Percentiles rank a stretch among this genome's conserved stretches.
phyloP scores from a whole-genome alignment of 2,329 filamentous ascomycete genomes.

The Pseudogymnoascus sp. region DNA sequence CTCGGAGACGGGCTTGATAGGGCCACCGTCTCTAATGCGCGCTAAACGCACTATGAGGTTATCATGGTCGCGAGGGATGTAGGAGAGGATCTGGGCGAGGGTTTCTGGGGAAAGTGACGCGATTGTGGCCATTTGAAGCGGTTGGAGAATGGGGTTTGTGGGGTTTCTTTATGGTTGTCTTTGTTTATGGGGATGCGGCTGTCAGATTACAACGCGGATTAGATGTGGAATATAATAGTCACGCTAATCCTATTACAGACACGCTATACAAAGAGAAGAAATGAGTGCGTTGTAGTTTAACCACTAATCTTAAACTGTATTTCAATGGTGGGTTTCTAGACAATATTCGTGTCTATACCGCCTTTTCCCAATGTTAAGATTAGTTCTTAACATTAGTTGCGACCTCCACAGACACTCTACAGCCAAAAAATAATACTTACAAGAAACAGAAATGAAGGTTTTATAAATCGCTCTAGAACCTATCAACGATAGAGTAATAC shows the following conservation, averaged over 20 bases:
- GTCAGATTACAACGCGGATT: neutral
- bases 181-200: neutral
- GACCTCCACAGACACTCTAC: neutral
- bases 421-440: neutral
- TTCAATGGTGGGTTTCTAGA: neutral
- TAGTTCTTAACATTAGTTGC: neutral
- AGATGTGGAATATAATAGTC: neutral
- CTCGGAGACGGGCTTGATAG: slow-evolving; percentile 1
- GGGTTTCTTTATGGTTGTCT: neutral
- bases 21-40: neutral
- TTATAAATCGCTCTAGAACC: neutral
- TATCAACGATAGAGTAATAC: neutral
- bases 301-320: neutral
- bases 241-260: neutral
- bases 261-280: neutral
- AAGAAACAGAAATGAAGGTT: neutral
- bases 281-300: neutral
- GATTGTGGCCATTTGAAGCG: slow-evolving; percentile 3
- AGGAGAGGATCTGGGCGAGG: neutral
- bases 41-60: neutral
- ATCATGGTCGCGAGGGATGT: neutral
- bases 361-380: neutral
- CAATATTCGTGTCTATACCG: neutral
- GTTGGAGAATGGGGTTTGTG: neutral
- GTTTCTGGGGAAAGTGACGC: slow-evolving; percentile 6